Evolutionary conservation across 192 early-diverging fungal genomes (phyloP), one percentile per base, ranked within the genome.

Genomic region (Backusella luteola): DNA sequence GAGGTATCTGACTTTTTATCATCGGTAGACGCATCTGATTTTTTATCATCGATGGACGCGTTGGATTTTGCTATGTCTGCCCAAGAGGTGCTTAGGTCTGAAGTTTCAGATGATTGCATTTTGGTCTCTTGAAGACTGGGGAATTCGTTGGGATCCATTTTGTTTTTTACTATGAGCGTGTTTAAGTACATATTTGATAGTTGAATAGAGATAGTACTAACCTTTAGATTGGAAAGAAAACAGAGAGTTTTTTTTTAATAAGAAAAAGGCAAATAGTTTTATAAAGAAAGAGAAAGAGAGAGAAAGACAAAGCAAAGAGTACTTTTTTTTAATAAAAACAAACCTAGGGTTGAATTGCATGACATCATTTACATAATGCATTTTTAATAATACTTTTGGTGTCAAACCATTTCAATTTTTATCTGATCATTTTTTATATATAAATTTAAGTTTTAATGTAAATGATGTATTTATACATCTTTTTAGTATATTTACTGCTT

Each of bases 81-180:
- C 73, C 73, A 74, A n/a, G 73, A 74, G 19, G 73, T 35, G 14
- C 52, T 34, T 39, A 74, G 34, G 8, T 35, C 53, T 23, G 73
- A 74, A n/a, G 17, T 52, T 19, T 74, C 73, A 34, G 46, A 36
- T 39, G 56, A 63, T 6, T 63, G 56, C 23, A 63, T 63, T 0
- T 36, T 42, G 19, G 73, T 34, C 53, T 56, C 73, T 66, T 74
- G 49, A 38, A 74, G 49, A 21, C 49, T 56, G 63, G 73, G 73
- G 34, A 74, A 74, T 14, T 74, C 73, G 8, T 32, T 32, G 34
- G 56, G 53, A 15, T 74, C 73, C 73, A 74, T 74, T 46, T 12
- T 21, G n/a, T 32, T 32, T 39, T 9, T 11, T 56, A 63, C 21
- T 38, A 59, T 74, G 9, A 52, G 35, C 38, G 38, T 39, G 38